Evolutionary conservation across 75 land plant species (phyloP).

Genomic region (Pinus albicaulis): DNA sequence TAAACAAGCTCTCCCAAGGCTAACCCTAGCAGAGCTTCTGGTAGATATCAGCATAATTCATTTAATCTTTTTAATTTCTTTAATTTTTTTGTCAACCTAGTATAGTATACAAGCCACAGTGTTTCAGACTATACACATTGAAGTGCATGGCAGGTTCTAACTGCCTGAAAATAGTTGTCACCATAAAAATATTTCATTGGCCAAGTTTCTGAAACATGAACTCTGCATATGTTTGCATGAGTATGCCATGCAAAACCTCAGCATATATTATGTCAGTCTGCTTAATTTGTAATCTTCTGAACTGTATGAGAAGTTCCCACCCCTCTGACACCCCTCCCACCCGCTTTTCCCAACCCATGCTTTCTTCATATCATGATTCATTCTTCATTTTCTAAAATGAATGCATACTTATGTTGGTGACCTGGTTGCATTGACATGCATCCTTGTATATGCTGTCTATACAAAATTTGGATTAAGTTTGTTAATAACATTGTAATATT

Average conservation of each 20-base stretch:
- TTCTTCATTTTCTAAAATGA: not conserved
- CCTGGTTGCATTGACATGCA: not conserved
- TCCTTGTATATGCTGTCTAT: not conserved
- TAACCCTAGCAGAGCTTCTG: no score
- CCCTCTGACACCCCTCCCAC: no score
- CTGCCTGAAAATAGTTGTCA: not conserved
- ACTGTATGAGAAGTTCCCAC: no score
- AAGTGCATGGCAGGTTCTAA: not conserved
- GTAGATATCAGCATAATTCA: no score
- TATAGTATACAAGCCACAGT: not conserved
- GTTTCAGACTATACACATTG: not conserved
- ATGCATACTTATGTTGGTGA: not conserved
- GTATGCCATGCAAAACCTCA: no score
- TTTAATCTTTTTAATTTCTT: not conserved
- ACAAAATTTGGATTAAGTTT: not conserved
- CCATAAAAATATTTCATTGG: no score
- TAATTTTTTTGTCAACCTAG: not conserved
- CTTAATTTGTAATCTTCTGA: not conserved
- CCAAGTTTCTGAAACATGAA: no score
- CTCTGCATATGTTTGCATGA: no score
- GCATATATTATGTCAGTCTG: not conserved
- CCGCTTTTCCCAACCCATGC: not conserved
- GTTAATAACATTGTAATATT: not conserved
- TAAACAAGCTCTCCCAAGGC: no score
- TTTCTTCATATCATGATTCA: not conserved